These are phyloP conservation scores for Apiospora arundinis DNA, from an alignment of 2,329 filamentous ascomycete genomes.

Conservation along the genomic window DNA sequence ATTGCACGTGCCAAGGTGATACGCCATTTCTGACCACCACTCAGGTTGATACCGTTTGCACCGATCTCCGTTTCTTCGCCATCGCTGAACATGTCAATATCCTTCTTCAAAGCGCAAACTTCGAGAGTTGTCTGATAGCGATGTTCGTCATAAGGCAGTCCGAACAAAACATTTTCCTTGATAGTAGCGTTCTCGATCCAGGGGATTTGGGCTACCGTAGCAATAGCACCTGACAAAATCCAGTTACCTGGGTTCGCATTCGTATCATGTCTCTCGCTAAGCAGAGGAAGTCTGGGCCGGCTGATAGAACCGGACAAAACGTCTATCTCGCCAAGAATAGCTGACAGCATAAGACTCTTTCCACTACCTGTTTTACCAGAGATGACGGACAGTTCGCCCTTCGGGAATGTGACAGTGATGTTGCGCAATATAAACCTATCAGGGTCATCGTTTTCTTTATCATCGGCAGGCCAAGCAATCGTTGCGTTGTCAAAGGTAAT, in stretches of 20 bases:
- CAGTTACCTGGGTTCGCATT: slow-evolving; percentile 70
- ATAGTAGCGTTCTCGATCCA: slow-evolving; percentile 88
- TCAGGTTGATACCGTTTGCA: slow-evolving; percentile 83
- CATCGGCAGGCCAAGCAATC: slow-evolving; percentile 77
- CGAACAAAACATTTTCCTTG: slow-evolving; percentile 80
- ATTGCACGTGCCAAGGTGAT: slow-evolving; percentile 80
- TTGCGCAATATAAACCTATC: slow-evolving; percentile 70
- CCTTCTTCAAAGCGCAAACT: slow-evolving; percentile 77
- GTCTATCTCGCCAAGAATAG: slow-evolving; percentile 78
- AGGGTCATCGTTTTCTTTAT: slow-evolving; percentile 59
- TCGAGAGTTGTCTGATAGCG: slow-evolving; percentile 74
- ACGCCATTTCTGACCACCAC: slow-evolving; percentile 84
- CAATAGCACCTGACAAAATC: slow-evolving; percentile 73
- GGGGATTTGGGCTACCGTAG: slow-evolving; percentile 79
- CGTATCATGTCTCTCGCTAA: slow-evolving; percentile 63
- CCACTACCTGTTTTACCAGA: slow-evolving; percentile 80
- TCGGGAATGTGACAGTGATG: slow-evolving; percentile 70
- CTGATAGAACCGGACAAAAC: slow-evolving; percentile 67
- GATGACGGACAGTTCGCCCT: slow-evolving; percentile 73
- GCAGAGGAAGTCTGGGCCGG: slow-evolving; percentile 55
- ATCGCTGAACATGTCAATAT: slow-evolving; percentile 76
- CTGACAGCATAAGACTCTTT: slow-evolving; percentile 76
- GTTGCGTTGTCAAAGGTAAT: slow-evolving; percentile 72
- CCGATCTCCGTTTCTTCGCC: slow-evolving; percentile 84
- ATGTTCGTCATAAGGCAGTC: slow-evolving; percentile 70